Evolutionary conservation across 1,284 basidiomycete genomes (phyloP), one percentile per base, ranked within the genome.

Genomic region (Ceratobasidium papillatum): DNA sequence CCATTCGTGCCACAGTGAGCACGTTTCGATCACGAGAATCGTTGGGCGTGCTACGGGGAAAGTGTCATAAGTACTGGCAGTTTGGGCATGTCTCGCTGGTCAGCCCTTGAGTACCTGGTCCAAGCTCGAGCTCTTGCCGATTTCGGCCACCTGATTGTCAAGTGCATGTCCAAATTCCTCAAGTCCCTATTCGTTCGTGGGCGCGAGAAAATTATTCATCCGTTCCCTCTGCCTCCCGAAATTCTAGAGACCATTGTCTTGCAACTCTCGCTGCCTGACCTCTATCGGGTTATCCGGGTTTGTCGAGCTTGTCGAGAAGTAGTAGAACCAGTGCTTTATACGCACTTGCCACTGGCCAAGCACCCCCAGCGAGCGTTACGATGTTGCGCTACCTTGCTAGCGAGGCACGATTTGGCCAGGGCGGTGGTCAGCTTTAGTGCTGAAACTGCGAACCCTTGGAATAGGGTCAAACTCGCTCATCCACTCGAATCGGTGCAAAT

Each of bases 151-250:
- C 34, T 22, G 9, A 30, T 22, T 22, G 32, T 36, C 47, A 30
- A 25, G 43, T 30, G 64, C n/a, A 69, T 69, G 66, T 69, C 66
- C 43, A 69, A 45, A 58, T 69, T 69, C 38, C 52, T 69, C 66
- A 69, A 58, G 38, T 69, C 66, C 36, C 66, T 69, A n/a, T 69
- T 69, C 66, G 41, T 69, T 58, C 66, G 66, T 22, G 66, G 66
- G 14, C 66, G 66, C 3, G 66, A 69, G 30, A 69, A 58, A 36
- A 38, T 52, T 38, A 34, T 3, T 51, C 66, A 56, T 47, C 32
- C 66, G 11, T 69, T 69, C 41, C 66, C 66, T 30, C 27, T 69
- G 0, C 66, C 66, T 14, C 52, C 54, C 30, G 66, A 69, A 22
- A 69, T 69, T 12, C 47, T 69, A 12, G 66, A 69, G 66, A 17